Percentiles rank a stretch among this genome's conserved stretches.
Evolutionary conservation across 345 rosid genomes (phyloP).

Genomic region (Populus ilicifolia): DNA sequence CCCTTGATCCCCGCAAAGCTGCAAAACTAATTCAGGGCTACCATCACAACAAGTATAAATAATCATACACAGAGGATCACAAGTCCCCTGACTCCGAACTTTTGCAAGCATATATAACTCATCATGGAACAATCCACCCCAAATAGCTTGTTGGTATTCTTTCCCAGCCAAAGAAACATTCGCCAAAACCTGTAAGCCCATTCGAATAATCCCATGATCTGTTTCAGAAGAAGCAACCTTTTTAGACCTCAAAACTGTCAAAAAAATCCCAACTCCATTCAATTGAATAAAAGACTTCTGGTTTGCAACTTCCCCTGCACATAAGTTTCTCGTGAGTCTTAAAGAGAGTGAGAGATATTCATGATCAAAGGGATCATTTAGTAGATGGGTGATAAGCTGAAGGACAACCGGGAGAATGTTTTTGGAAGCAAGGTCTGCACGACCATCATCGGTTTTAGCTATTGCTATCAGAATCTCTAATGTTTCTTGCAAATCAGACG

Average conservation of each 20-base stretch:
- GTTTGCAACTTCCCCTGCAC: constrained; percentile 66
- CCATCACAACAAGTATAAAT: constrained; percentile 63
- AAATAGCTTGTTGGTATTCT: constrained; percentile 51
- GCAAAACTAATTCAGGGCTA: constrained; percentile 28
- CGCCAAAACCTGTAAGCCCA: constrained; percentile 54
- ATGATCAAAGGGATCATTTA: constrained; percentile 25
- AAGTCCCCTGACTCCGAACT: constrained; percentile 42
- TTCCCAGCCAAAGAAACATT: constrained; percentile 68
- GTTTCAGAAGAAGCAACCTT: constrained; percentile 15
- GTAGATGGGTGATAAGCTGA: constrained; percentile 32
- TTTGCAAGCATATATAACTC: constrained; percentile 44
- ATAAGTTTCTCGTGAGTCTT: constrained; percentile 70
- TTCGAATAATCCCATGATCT: constrained; percentile 28
- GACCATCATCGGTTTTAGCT: constrained; percentile 47
- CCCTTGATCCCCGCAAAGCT: constrained; percentile 47
- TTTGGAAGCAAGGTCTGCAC: constrained; percentile 57
- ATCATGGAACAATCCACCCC: constrained; percentile 52
- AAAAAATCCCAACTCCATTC: constrained; percentile 42
- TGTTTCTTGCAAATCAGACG: constrained; percentile 37
- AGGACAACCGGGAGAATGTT: constrained; percentile 43
- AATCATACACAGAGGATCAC: constrained; percentile 75
- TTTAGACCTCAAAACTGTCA: constrained; percentile 24
- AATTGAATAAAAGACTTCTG: constrained; percentile 51
- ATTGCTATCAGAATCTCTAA: constrained; percentile 45
- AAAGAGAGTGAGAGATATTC: constrained; percentile 37